phyloP scores from a whole-genome alignment of 257 asterid species.

The Fraxinus anomala region DNA sequence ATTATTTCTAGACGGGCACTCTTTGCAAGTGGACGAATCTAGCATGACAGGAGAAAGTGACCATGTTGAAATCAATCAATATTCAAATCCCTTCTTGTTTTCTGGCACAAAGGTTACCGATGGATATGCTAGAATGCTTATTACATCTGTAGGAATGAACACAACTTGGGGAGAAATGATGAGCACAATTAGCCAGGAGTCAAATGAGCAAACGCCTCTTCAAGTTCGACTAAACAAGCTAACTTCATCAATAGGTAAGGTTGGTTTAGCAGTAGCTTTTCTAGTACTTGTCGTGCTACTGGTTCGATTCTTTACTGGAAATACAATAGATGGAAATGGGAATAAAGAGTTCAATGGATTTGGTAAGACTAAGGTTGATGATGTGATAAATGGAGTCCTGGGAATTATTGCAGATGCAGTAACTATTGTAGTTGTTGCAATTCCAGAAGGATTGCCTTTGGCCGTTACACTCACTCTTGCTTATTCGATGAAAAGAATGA shows the following conservation, averaged over 20 bases:
- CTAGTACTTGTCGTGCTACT: conserved; percentile 45
- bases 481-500: conserved; percentile 59
- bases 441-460: conserved; percentile 61
- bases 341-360: conserved; percentile 33
- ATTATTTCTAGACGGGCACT: conserved; percentile 28
- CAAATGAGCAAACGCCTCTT: conserved; percentile 49
- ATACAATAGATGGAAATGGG: conserved; percentile 39
- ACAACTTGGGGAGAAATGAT: conserved; percentile 61
- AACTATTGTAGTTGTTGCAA: conserved; percentile 54
- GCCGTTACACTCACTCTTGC: conserved; percentile 62
- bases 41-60: conserved; percentile 37
- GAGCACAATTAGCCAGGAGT: conserved; percentile 35
- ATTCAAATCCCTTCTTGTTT: conserved; percentile 22
- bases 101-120: conserved; percentile 30
- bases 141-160: conserved; percentile 34
- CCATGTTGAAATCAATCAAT: conserved; percentile 13
- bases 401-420: conserved; percentile 47
- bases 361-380: conserved; percentile 35
- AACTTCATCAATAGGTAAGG: conserved; percentile 48
- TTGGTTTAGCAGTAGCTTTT: conserved; percentile 50
- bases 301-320: conserved; percentile 51
- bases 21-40: conserved; percentile 31
- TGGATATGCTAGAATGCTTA: conserved; percentile 28
- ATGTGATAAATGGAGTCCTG: conserved; percentile 47
- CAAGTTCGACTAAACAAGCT: conserved; percentile 49